Evolutionary conservation across 2,329 filamentous ascomycete species (phyloP), one percentile per base, ranked within the genome.

Genomic region (Penicillium sp.): DNA sequence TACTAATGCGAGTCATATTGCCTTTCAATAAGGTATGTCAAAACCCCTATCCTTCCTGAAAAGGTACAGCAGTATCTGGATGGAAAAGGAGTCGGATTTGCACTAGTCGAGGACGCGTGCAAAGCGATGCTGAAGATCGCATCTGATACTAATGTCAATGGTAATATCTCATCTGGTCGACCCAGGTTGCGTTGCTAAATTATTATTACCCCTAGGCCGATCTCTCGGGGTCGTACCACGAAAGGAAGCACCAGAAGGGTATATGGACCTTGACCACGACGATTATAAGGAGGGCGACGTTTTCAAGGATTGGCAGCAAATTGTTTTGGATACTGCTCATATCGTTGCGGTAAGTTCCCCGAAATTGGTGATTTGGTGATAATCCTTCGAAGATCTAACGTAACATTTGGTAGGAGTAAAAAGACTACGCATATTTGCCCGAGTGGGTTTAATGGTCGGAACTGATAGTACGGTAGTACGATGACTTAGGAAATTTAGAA

Each of bases 211-310:
- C 8, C 18, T 25, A 57, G 69, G 71, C 3, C 69, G 65, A 12
- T 72, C 71, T 13, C 56, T 75, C 24, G 72, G 72, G 67, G 73
- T 74, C 25, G 67, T 64, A 5, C 71, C 72, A 6, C 59, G 66
- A 23, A 66, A 66, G 0, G 48, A 66, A n/a, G 65, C 66, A 2
- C 69, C 71, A 35, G 66, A 72, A 53, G 72, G 72, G 0, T 75
- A 67, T 53, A 68, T 65, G 58, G 72, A 74, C 50, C 60, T 69
- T 7, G 66, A 70, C 39, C 62, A 67, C 54, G 71, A 74, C 44
- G 71, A 74, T 51, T 66, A 68, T 41, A 51, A 53, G 2, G 66
- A 72, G 25, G 70, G 24, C 24, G 24, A 25, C 24, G 24, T 25
- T 25, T 25, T 25, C 24, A 25, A 25, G 24, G 24, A 25, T 25